Evolutionary conservation across 1,139 yeast species (phyloP).

Genomic region (Geotrichum reessii): DNA sequence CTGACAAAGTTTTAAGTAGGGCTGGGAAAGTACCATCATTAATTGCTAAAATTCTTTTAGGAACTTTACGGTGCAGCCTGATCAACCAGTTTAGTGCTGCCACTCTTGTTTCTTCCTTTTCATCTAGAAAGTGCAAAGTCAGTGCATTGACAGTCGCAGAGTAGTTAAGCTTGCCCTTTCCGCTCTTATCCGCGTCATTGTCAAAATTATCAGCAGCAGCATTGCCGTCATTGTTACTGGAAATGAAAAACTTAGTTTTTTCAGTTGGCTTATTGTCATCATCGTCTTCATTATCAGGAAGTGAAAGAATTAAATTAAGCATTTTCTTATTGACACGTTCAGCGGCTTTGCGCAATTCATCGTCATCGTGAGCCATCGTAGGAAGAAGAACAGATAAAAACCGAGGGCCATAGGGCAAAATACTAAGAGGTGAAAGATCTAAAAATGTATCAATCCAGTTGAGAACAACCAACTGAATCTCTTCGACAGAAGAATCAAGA

Average conservation of each 20-base stretch:
- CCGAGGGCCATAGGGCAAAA: slow-evolving; percentile 59
- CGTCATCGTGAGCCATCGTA: slow-evolving; percentile 50
- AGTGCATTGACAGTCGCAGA: slow-evolving; percentile 55
- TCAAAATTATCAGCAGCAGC: slow-evolving; percentile 15
- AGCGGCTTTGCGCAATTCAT: slow-evolving; percentile 50
- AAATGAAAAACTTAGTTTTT: slow-evolving; percentile 8
- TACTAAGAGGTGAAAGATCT: slow-evolving; percentile 68
- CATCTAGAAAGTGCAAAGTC: slow-evolving; percentile 56
- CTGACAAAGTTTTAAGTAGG: slow-evolving; percentile 72
- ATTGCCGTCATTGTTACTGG: slow-evolving; percentile 29
- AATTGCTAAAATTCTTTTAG: slow-evolving; percentile 51
- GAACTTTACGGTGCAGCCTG: slow-evolving; percentile 70
- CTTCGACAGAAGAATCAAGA: slow-evolving; percentile 65
- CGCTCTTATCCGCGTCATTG: slow-evolving; percentile 8
- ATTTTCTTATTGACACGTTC: slow-evolving; percentile 49
- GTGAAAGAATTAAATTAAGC: slow-evolving; percentile 41
- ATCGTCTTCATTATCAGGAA: slow-evolving; percentile 28
- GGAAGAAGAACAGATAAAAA: slow-evolving; percentile 53
- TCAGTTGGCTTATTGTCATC: not conserved
- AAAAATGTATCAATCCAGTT: slow-evolving; percentile 79
- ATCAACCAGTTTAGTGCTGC: slow-evolving; percentile 90
- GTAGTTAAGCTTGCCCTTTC: slow-evolving; percentile 42
- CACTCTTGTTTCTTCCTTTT: slow-evolving; percentile 74
- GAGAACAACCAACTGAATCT: slow-evolving; percentile 73
- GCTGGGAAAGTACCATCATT: slow-evolving; percentile 70